phyloP scores from a whole-genome alignment of 1,284 basidiomycete species.

The Boletus semigastroideus region DNA sequence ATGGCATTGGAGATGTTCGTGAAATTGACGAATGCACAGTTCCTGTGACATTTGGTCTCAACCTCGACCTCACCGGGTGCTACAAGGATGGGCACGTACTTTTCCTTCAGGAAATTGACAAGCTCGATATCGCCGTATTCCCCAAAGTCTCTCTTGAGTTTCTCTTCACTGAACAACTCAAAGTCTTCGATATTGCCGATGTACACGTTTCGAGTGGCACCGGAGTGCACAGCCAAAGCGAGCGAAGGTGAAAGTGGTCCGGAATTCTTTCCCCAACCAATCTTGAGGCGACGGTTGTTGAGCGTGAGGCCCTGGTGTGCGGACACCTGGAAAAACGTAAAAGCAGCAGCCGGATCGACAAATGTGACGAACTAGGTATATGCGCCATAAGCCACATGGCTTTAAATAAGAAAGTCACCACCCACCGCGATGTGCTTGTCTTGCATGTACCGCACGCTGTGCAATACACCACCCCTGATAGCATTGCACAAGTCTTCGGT shows the following conservation, averaged over 20 bases:
- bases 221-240: slow-evolving; percentile 83
- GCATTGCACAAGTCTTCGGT: slow-evolving; percentile 93
- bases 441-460: slow-evolving; percentile 88
- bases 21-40: slow-evolving; percentile 95
- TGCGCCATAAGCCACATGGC: slow-evolving; percentile 7
- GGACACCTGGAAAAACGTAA: slow-evolving; percentile 89
- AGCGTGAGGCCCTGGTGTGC: slow-evolving; percentile 85
- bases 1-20: slow-evolving; percentile 90
- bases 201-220: slow-evolving; percentile 93
- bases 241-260: slow-evolving; percentile 81
- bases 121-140: slow-evolving; percentile 95
- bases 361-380: slow-evolving; percentile 80
- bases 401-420: neutral
- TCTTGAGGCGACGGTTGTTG: slow-evolving; percentile 88
- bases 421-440: slow-evolving; percentile 92
- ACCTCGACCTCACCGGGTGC: neutral
- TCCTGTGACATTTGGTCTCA: slow-evolving; percentile 44
- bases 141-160: slow-evolving; percentile 84
- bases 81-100: slow-evolving; percentile 48
- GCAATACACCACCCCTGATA: slow-evolving; percentile 88
- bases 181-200: slow-evolving; percentile 93
- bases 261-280: slow-evolving; percentile 94
- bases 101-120: slow-evolving; percentile 93
- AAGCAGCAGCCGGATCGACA: slow-evolving; percentile 84
- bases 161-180: slow-evolving; percentile 82